A percentile compares a stretch with the other conserved stretches of the same genome.
Evolutionary conservation across 2,329 filamentous ascomycete genomes (phyloP).

Genomic region (Fusarium sp.): DNA sequence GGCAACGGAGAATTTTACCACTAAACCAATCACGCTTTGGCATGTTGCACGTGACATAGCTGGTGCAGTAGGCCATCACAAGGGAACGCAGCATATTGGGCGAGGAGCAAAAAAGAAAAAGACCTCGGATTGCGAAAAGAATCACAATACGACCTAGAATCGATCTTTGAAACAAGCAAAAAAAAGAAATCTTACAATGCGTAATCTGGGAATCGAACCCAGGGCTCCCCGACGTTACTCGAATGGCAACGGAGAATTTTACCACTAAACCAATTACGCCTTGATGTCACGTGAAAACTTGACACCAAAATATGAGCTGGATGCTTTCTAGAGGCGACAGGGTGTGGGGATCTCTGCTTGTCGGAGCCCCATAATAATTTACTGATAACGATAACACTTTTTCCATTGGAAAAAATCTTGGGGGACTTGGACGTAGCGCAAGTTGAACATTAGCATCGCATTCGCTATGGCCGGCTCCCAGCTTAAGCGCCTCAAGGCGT

Average conservation of each 20-base stretch:
- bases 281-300: not conserved
- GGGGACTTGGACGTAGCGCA: slow-evolving; percentile 8
- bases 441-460: slow-evolving; percentile 30
- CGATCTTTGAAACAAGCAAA: not conserved
- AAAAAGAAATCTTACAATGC: not conserved
- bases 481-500: slow-evolving; percentile 94
- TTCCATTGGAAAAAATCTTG: slow-evolving; percentile 43
- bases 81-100: too few relatives aligned
- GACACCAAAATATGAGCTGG: accelerated
- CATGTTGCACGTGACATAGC: too few relatives aligned
- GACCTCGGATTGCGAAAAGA: too few relatives aligned
- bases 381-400: slow-evolving; percentile 48
- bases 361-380: slow-evolving; percentile 14
- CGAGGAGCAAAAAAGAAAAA: too few relatives aligned
- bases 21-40: slow-evolving; percentile 38
- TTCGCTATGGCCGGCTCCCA: slow-evolving; percentile 90
- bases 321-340: not conserved
- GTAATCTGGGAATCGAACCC: slow-evolving; percentile 27
- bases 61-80: too few relatives aligned
- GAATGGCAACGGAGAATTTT: slow-evolving; percentile 26
- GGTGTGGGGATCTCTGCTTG: not conserved
- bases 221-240: slow-evolving; percentile 18
- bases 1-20: slow-evolving; percentile 43
- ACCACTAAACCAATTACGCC: slow-evolving; percentile 8
- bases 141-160: too few relatives aligned